Conservation (phyloP, 768 basidiomycete genomes). For the Gloeophyllum trabeum region DNA sequence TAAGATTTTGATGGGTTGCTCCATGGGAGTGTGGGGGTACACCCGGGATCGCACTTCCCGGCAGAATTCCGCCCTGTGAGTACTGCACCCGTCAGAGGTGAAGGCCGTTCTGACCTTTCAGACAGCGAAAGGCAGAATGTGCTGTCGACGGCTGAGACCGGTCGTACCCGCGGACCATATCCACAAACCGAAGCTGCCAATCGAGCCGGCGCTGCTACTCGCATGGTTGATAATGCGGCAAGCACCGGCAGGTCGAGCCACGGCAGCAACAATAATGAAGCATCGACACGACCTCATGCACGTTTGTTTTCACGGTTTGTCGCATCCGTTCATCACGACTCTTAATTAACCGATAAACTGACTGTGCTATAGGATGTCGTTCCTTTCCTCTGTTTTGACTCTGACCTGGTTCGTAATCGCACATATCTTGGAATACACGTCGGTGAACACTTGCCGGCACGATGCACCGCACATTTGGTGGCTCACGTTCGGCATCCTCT, state of each 20-base stretch:
- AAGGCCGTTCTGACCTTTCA: too few species aligned
- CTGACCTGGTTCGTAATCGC: slow-evolving; percentile 76
- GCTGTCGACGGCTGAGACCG: too few species aligned
- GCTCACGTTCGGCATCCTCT: slow-evolving; percentile 71
- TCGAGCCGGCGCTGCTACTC: too few species aligned
- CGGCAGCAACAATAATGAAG: neutral
- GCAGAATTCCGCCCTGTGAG: slow-evolving; percentile 8
- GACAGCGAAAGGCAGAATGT: too few species aligned
- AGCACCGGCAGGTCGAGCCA: neutral
- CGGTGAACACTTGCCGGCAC: slow-evolving; percentile 59
- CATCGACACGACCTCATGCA: neutral
- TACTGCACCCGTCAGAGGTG: too few species aligned
- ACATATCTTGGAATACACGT: slow-evolving; percentile 71
- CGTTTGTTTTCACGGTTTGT: slow-evolving; percentile 7
- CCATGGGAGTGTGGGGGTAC: slow-evolving; percentile 49
- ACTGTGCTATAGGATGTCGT: slow-evolving; percentile 34
- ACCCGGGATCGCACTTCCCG: slow-evolving; percentile 14
- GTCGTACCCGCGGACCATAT: too few species aligned
- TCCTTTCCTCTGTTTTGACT: slow-evolving; percentile 60
- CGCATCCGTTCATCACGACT: neutral
- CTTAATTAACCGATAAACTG: neutral
- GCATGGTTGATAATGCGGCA: neutral
- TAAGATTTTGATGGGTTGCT: slow-evolving; percentile 35
- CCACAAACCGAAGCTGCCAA: too few species aligned
- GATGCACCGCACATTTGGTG: slow-evolving; percentile 81